phyloP scores from a whole-genome alignment of 805 yeast genomes.

The Hanseniaspora jakobsenii region DNA sequence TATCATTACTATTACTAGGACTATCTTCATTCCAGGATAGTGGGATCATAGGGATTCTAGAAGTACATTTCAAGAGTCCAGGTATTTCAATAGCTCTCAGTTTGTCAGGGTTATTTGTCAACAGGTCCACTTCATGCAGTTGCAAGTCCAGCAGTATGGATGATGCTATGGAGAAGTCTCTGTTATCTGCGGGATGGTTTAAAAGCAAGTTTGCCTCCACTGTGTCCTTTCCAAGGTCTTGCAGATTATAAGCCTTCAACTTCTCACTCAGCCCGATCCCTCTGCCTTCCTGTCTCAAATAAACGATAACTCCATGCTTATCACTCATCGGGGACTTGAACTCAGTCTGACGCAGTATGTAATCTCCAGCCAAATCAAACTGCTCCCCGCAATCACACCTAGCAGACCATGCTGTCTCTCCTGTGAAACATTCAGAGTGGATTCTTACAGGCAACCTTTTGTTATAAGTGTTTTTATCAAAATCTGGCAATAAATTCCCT shows the following conservation, averaged over 20 bases:
- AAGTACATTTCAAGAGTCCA: conserved; percentile 59
- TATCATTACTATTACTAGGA: conserved; percentile 16
- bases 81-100: conserved; percentile 89
- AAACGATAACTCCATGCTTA: conserved; percentile 90
- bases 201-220: conserved; percentile 88
- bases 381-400: conserved; percentile 99
- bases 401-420: conserved; percentile 98
- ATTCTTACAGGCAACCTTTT: conserved; percentile 38
- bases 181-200: conserved; percentile 96
- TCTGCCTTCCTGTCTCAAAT: conserved; percentile 93
- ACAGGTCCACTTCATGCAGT: conserved; percentile 52
- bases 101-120: conserved; percentile 95
- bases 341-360: conserved; percentile 40
- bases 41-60: conserved; percentile 95
- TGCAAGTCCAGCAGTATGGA: conserved; percentile 82
- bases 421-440: conserved; percentile 96
- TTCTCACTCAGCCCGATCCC: conserved; percentile 98
- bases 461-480: conserved; percentile 9
- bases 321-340: conserved; percentile 38
- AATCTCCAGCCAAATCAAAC: conserved; percentile 90
- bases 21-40: conserved; percentile 61
- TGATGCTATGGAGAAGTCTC: conserved; percentile 86
- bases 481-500: conserved; percentile 83
- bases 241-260: conserved; percentile 88
- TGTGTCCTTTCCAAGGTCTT: conserved; percentile 96